These are phyloP conservation scores for Clarkia xantiana DNA, from an alignment of 345 rosid genomes.

Conservation along the genomic window DNA sequence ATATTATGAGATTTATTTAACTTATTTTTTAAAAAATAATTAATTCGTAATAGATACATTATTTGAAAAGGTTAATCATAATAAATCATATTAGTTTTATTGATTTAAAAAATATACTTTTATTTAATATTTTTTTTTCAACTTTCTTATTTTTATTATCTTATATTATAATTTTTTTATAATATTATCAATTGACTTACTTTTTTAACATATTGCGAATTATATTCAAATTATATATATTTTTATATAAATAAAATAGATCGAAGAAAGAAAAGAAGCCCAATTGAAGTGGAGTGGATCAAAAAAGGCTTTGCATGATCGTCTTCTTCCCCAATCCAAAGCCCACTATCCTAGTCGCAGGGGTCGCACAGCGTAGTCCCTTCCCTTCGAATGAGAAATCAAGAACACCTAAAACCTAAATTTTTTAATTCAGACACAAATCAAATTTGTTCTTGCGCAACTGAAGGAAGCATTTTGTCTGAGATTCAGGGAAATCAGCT, in stretches of 20 bases:
- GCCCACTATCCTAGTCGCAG: slow-evolving; percentile 12
- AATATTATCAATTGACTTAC: no score
- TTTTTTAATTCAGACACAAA: slow-evolving; percentile 1
- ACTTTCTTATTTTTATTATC: no score
- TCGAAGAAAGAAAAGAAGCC: slow-evolving; percentile 1
- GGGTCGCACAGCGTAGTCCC: slow-evolving; percentile 2
- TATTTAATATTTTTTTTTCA: no score
- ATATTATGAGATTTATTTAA: no score
- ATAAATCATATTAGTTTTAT: no score
- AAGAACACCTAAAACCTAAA: slow-evolving; percentile 1
- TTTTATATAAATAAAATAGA: slow-evolving; percentile 1
- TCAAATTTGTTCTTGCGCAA: neutral
- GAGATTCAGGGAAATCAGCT: slow-evolving; percentile 5
- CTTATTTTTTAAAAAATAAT: no score
- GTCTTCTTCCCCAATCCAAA: slow-evolving; percentile 8
- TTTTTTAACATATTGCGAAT: no score
- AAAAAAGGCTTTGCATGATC: neutral
- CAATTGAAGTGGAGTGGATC: slow-evolving; percentile 6
- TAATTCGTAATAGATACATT: no score
- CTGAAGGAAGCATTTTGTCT: neutral
- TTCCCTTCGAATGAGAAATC: slow-evolving; percentile 3
- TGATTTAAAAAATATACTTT: no score
- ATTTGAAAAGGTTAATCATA: no score
- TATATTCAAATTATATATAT: no score
- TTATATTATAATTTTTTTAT: no score